Conservation (phyloP, 441 rosid species). For the Brassica hybrid region DNA sequence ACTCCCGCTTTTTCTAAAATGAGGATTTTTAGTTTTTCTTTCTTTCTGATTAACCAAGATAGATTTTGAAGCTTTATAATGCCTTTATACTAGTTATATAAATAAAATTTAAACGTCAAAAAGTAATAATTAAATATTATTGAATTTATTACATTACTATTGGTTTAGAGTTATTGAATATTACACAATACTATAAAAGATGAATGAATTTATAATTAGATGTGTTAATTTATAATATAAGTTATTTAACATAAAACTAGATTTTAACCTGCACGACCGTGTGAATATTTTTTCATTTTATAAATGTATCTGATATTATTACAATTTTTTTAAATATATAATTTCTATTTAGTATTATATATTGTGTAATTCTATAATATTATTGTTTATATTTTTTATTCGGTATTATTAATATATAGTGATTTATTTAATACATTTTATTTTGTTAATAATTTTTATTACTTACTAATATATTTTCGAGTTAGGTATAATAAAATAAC, state of each 20-base stretch:
- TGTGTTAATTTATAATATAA: not conserved
- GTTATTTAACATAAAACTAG: not conserved
- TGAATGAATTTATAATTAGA: not conserved
- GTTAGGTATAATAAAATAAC: no score
- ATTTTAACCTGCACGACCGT: no score
- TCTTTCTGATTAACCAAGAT: not conserved
- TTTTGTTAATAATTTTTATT: no score
- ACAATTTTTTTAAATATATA: no score
- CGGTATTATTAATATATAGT: no score
- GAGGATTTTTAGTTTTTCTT: not conserved
- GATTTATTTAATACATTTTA: no score
- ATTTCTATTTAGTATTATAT: no score
- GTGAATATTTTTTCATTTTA: no score
- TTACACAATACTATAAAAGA: not conserved
- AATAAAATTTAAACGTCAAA: not conserved
- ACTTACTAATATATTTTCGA: no score
- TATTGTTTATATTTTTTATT: no score
- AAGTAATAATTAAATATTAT: not conserved
- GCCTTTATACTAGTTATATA: not conserved
- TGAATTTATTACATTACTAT: not conserved
- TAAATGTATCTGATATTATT: no score
- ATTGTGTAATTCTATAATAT: no score
- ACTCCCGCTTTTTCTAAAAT: not conserved
- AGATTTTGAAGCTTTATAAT: not conserved
- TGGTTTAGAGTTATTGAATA: not conserved